Conservation (phyloP, 2,329 filamentous ascomycete genomes). For the Sclerotinia sclerotiorum region DNA sequence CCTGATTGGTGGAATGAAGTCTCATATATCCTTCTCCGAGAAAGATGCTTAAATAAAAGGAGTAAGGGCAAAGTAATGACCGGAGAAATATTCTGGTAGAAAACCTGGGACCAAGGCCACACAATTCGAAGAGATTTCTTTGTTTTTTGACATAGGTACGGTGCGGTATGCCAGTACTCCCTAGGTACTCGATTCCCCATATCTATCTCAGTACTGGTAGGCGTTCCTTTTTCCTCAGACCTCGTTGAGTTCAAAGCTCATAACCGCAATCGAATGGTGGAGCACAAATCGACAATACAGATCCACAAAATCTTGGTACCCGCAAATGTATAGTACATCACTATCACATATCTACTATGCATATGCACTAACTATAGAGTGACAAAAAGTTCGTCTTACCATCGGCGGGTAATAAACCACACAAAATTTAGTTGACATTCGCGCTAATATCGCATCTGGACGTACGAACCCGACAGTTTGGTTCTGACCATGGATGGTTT, state of each 20-base stretch:
- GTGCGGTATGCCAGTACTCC: not conserved
- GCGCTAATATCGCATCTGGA: constrained; percentile 5
- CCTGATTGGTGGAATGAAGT: not conserved
- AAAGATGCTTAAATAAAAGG: no score
- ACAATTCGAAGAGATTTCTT: not conserved
- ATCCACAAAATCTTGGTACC: not conserved
- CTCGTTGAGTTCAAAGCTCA: not conserved
- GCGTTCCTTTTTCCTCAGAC: not conserved
- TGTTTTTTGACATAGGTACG: not conserved
- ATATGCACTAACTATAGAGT: not conserved
- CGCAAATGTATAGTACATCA: not conserved
- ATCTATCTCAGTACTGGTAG: no score
- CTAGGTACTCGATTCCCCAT: no score
- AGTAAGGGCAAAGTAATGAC: not conserved
- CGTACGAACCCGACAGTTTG: not conserved
- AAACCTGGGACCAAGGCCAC: not conserved
- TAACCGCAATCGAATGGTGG: not conserved
- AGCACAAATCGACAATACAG: not conserved
- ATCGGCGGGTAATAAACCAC: constrained; percentile 9
- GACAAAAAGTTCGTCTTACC: not conserved
- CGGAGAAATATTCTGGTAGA: not conserved
- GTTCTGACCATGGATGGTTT: constrained; percentile 12
- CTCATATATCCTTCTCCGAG: not conserved
- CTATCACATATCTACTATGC: constrained; percentile 12
- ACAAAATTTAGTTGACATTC: not conserved